Conservation (phyloP, 768 basidiomycete genomes). For the Dioszegia crocea region DNA sequence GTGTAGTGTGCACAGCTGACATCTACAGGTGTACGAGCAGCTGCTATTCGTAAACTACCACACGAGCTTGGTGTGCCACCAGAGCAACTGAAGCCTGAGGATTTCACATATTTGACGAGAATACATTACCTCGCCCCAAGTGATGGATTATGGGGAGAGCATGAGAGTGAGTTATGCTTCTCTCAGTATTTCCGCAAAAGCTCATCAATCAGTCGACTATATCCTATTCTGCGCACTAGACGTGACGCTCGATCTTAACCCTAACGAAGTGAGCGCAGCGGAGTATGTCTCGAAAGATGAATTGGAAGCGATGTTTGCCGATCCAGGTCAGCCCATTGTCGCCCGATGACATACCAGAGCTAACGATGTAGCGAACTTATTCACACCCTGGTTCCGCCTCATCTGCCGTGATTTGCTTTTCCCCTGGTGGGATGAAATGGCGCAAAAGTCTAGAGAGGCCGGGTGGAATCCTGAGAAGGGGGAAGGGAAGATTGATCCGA, state of each 20-base stretch:
- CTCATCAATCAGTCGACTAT: conserved; percentile 72
- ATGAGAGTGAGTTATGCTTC: conserved; percentile 66
- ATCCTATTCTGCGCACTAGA: conserved; percentile 90
- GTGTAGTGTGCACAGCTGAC: neutral
- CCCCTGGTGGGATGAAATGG: conserved; percentile 95
- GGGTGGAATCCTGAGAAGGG: conserved; percentile 29
- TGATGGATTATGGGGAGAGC: conserved; percentile 91
- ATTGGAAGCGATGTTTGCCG: conserved; percentile 83
- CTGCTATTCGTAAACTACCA: conserved; percentile 91
- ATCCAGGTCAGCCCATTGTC: conserved; percentile 57
- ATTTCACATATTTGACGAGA: conserved; percentile 89
- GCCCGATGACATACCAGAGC: neutral
- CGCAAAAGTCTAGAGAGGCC: conserved; percentile 56
- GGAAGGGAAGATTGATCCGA: conserved; percentile 24
- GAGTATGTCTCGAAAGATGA: conserved; percentile 90
- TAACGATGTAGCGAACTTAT: conserved; percentile 63
- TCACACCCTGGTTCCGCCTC: conserved; percentile 99
- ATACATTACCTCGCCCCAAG: conserved; percentile 98
- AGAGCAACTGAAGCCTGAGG: conserved; percentile 68
- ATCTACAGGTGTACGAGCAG: conserved; percentile 68
- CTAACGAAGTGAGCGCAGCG: conserved; percentile 84
- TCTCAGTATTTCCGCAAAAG: neutral
- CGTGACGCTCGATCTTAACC: conserved; percentile 74
- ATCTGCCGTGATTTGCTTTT: conserved; percentile 95
- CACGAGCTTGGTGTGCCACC: conserved; percentile 92